Percentiles rank a stretch among this genome's conserved stretches.
Conservation (phyloP, 768 basidiomycete species). For the Hericium coralloides region DNA sequence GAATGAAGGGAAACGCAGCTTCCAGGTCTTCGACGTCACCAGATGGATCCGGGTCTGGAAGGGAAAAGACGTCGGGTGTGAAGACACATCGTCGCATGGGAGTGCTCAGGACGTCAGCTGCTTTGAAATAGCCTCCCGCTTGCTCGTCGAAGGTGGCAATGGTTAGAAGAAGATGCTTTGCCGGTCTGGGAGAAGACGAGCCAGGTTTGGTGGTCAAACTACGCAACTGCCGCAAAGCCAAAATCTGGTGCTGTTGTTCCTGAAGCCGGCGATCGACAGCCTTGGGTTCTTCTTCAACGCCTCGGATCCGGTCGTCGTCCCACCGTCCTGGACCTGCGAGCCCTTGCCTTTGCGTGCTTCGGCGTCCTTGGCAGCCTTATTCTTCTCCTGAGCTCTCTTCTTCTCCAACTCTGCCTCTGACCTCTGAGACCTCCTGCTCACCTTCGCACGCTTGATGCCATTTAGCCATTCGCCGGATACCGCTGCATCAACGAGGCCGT, state of each 20-base stretch:
- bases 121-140: slow-evolving; percentile 14
- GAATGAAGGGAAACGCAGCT: slow-evolving; percentile 21
- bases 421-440: slow-evolving; percentile 1
- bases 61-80: slow-evolving; percentile 27
- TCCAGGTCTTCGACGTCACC: slow-evolving; percentile 10
- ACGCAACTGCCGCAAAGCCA: slow-evolving; percentile 18
- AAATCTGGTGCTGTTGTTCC: slow-evolving; percentile 3
- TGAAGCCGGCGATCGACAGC: background rate
- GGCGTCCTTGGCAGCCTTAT: slow-evolving; percentile 2
- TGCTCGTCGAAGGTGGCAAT: slow-evolving; percentile 27
- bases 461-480: slow-evolving; percentile 6
- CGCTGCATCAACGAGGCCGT: slow-evolving; percentile 4
- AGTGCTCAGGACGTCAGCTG: slow-evolving; percentile 30
- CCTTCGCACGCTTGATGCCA: slow-evolving; percentile 5
- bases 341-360: slow-evolving; percentile 2
- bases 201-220: slow-evolving; percentile 20
- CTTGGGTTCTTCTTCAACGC: background rate
- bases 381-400: slow-evolving; percentile 7
- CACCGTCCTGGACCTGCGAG: background rate
- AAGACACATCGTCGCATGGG: slow-evolving; percentile 38
- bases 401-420: background rate
- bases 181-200: slow-evolving; percentile 21
- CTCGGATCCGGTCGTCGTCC: background rate
- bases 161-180: slow-evolving; percentile 45
- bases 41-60: slow-evolving; percentile 23